Percentiles rank a stretch among this genome's conserved stretches.
Conservation (phyloP, 495 filamentous ascomycete genomes). For the Hypoxylon lienhwacheense region DNA sequence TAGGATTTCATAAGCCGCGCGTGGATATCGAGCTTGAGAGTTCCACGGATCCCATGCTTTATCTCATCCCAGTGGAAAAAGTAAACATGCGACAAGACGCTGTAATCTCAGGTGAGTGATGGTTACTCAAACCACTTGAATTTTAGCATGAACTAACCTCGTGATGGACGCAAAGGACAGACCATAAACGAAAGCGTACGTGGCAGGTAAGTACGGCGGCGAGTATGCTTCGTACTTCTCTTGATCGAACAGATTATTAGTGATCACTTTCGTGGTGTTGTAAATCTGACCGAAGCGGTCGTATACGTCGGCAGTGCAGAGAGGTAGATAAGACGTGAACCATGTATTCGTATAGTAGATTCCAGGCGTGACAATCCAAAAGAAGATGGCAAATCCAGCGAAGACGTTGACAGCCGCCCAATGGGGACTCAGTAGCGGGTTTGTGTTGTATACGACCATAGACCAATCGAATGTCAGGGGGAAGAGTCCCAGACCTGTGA, state of each 20-base stretch:
- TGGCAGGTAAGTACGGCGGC: constrained; percentile 35
- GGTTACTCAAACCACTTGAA: constrained; percentile 30
- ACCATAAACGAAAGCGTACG: constrained; percentile 37
- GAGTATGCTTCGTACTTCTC: constrained; percentile 35
- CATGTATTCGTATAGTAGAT: constrained; percentile 39
- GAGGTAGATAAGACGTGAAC: constrained; percentile 34
- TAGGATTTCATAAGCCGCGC: constrained; percentile 34
- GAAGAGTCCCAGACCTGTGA: constrained; percentile 39
- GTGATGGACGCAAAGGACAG: constrained; percentile 42
- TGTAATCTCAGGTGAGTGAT: constrained; percentile 39
- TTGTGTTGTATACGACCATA: constrained; percentile 36
- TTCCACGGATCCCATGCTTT: constrained; percentile 35
- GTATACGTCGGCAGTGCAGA: constrained; percentile 35
- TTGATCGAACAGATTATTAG: constrained; percentile 30
- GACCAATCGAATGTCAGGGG: constrained; percentile 38
- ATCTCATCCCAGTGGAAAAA: constrained; percentile 37
- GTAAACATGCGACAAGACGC: constrained; percentile 33
- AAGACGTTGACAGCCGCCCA: constrained; percentile 37
- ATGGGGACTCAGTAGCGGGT: constrained; percentile 34
- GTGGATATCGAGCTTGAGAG: constrained; percentile 39
- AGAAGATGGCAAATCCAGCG: constrained; percentile 35
- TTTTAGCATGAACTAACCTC: constrained; percentile 42
- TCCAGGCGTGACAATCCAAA: constrained; percentile 41
- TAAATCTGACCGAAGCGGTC: constrained; percentile 36
- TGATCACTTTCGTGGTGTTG: constrained; percentile 29